Evolutionary conservation across 2,329 filamentous ascomycete species (phyloP).

Genomic region (Bertia moriformis): DNA sequence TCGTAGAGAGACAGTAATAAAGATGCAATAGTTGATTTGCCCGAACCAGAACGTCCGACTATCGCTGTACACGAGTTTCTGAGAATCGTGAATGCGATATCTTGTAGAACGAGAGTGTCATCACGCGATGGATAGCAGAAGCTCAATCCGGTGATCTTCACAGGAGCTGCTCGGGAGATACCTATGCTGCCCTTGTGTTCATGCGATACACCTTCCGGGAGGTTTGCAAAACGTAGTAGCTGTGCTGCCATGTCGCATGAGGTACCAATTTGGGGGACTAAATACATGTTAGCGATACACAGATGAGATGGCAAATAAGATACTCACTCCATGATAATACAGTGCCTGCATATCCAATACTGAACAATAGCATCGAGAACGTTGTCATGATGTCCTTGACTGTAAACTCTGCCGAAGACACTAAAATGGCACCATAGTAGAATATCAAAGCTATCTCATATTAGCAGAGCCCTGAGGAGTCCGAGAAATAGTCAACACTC

Average conservation of each 20-base stretch:
- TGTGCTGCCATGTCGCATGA: slow-evolving; percentile 4
- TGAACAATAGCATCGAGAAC: slow-evolving; percentile 72
- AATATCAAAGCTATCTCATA: slow-evolving; percentile 58
- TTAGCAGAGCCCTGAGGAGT: neutral
- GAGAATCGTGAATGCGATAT: slow-evolving; percentile 51
- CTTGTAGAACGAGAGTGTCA: slow-evolving; percentile 36
- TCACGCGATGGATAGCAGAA: slow-evolving; percentile 59
- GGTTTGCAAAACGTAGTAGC: slow-evolving; percentile 17
- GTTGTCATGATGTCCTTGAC: slow-evolving; percentile 55
- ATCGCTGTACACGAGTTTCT: slow-evolving; percentile 58
- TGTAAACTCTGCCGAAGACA: slow-evolving; percentile 30
- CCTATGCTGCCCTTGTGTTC: slow-evolving; percentile 29
- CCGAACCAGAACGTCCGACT: slow-evolving; percentile 74
- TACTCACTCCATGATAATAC: slow-evolving; percentile 68
- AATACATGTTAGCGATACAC: no score
- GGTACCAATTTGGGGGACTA: slow-evolving; percentile 47
- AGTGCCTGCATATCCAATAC: slow-evolving; percentile 56
- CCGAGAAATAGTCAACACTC: neutral
- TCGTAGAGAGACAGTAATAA: slow-evolving; percentile 61
- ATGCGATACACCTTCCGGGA: slow-evolving; percentile 6
- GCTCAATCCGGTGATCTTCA: slow-evolving; percentile 38
- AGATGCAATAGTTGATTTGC: slow-evolving; percentile 72
- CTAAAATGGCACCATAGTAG: slow-evolving; percentile 62
- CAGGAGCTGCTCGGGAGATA: slow-evolving; percentile 23
- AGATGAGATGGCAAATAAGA: no score